Evolutionary conservation across 2,329 filamentous ascomycete genomes (phyloP), one percentile per base, ranked within the genome.

Genomic region (Ustulina deusta): DNA sequence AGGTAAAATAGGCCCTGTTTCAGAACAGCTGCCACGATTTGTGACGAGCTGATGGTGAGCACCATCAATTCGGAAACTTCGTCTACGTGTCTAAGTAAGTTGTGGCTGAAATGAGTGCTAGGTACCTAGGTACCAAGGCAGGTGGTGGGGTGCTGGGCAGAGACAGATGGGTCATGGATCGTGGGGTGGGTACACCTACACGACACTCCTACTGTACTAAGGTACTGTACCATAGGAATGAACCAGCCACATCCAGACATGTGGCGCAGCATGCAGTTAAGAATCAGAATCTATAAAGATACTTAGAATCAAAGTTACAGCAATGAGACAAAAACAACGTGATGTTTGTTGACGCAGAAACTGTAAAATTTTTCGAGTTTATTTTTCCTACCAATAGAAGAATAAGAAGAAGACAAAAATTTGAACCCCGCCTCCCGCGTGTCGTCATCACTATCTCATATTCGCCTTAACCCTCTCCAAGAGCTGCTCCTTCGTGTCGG

Each of bases 401-500:
- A 52, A n/a, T 17, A 32, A 3, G 40, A 9, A 32, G 7, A 52
- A 9, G 17, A 34, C 15, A 20, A 17, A 32, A n/a, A 11, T 11
- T 51, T 11, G 17, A 29, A n/a, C 34, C n/a, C 9, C 22, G 4
- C 29, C 3, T 59, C 20, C 11, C 54, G 42, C 15, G 32, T 15
- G 42, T 38, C 13, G 20, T 32, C 38, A 42, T 56, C 29, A 44
- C 54, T 74, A 73, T 65, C 76, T 73, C 83, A 93, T 82, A 74
- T 93, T 93, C 20, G 89, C 89, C 78, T 87, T 90, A 56, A 93
- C 87, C 68, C 90, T 84, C 73, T 91, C 90, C 15, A 93, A 73
- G 5, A 93, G 81, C 74, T 93, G 86, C 61, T 88, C 88, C 32
- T 84, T 85, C 6, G 87, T 88, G 63, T 89, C 87, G 7, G 84